Conservation (phyloP, 192 early-diverging fungal genomes). For the Entomortierella beljakovae region DNA sequence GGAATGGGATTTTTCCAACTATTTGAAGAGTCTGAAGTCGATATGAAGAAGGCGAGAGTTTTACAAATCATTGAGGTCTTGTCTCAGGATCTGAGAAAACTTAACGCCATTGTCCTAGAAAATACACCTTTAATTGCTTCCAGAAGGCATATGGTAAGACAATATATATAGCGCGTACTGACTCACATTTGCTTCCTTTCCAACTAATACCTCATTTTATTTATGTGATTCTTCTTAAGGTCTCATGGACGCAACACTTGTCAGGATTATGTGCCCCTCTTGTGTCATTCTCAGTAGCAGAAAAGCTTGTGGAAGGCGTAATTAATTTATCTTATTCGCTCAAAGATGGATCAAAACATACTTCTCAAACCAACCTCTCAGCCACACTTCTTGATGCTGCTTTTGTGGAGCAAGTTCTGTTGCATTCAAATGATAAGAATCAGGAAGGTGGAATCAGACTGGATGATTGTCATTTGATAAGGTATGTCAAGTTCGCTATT, state of each 20-base stretch:
- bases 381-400: background rate
- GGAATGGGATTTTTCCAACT: background rate
- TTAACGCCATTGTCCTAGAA: background rate
- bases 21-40: background rate
- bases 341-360: background rate
- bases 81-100: background rate
- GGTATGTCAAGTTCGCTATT: no score
- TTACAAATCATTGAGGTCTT: background rate
- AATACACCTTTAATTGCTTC: background rate
- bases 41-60: background rate
- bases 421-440: background rate
- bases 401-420: constrained; percentile 12
- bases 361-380: background rate
- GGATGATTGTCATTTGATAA: background rate
- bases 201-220: background rate
- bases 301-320: background rate
- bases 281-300: background rate
- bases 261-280: constrained; percentile 29
- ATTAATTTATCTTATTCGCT: constrained; percentile 10
- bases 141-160: background rate
- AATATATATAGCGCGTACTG: background rate
- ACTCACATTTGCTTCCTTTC: background rate
- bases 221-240: background rate
- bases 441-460: background rate
- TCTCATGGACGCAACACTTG: constrained; percentile 24